Percentiles rank a stretch among this genome's conserved stretches.
phyloP scores from a whole-genome alignment of 108 stramenopile species.

The Pseudonitzschia pungens region DNA sequence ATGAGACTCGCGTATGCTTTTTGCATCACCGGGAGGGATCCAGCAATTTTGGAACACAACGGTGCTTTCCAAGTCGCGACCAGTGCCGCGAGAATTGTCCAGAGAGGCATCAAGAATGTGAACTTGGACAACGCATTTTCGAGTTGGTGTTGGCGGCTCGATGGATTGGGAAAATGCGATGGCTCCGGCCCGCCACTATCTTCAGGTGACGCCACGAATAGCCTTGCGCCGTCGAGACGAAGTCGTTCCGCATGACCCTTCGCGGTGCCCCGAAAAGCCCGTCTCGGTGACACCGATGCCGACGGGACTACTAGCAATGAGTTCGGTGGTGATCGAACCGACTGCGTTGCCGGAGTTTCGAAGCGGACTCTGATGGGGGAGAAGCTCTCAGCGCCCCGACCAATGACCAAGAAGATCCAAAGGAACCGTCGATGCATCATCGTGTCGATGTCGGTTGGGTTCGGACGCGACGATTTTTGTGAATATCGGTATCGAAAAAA shows the following conservation, averaged over 20 bases:
- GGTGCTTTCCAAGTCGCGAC: slow-evolving; percentile 6
- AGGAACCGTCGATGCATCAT: not conserved
- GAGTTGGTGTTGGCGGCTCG: not conserved
- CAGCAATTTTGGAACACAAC: not conserved
- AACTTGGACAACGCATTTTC: not conserved
- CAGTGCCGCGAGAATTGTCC: slow-evolving; percentile 23
- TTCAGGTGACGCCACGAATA: too few species aligned
- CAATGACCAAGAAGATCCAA: not conserved
- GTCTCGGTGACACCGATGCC: too few species aligned
- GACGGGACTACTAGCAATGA: too few species aligned
- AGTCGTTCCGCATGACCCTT: too few species aligned
- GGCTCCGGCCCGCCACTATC: too few species aligned
- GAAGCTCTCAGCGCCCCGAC: not conserved
- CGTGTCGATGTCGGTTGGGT: too few species aligned
- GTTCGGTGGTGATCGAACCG: not conserved
- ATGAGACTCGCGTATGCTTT: slow-evolving; percentile 29
- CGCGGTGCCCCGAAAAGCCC: too few species aligned
- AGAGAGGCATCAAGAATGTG: slow-evolving; percentile 18
- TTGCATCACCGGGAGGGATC: slow-evolving; percentile 19
- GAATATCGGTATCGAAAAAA: too few species aligned
- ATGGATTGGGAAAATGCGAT: too few species aligned
- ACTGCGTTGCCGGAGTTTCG: not conserved
- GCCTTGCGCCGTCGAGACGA: too few species aligned
- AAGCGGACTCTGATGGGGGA: not conserved
- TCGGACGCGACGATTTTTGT: too few species aligned